Conservation (phyloP, 805 yeast species). For the Candida quercuum region DNA sequence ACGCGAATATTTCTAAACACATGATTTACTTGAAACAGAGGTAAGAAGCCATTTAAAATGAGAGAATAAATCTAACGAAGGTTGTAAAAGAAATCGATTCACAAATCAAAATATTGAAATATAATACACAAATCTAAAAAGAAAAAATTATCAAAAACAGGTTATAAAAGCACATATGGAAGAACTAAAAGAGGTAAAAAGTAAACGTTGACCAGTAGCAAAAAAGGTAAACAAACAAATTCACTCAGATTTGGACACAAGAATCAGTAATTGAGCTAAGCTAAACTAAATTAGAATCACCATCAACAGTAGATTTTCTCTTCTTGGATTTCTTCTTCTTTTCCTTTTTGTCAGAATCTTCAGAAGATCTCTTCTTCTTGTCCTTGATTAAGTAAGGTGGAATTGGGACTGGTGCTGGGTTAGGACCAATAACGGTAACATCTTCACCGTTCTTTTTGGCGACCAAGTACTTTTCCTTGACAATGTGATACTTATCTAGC, state of each 20-base stretch:
- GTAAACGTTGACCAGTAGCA: not conserved
- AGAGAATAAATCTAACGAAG: no score
- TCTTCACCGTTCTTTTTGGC: conserved; percentile 36
- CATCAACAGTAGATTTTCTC: conserved; percentile 25
- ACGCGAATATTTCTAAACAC: no score
- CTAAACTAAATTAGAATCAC: no score
- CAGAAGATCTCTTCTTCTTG: conserved; percentile 31
- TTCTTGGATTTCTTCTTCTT: conserved; percentile 51
- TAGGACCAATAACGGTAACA: conserved; percentile 23
- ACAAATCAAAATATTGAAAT: no score
- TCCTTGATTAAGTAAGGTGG: conserved; percentile 28
- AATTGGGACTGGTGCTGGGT: conserved; percentile 36
- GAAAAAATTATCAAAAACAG: no score
- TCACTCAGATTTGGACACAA: not conserved
- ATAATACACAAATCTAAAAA: no score
- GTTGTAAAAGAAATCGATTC: no score
- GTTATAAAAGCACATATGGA: no score
- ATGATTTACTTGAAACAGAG: no score
- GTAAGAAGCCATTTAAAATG: no score
- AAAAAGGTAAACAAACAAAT: not conserved
- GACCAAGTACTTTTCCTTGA: conserved; percentile 41
- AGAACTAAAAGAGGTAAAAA: not conserved
- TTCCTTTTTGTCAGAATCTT: conserved; percentile 36
- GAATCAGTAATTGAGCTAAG: no score
- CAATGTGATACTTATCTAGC: conserved; percentile 37